These are phyloP conservation scores for Corynascus novoguineensis DNA, from an alignment of 495 filamentous ascomycete species.

Conservation along the genomic window DNA sequence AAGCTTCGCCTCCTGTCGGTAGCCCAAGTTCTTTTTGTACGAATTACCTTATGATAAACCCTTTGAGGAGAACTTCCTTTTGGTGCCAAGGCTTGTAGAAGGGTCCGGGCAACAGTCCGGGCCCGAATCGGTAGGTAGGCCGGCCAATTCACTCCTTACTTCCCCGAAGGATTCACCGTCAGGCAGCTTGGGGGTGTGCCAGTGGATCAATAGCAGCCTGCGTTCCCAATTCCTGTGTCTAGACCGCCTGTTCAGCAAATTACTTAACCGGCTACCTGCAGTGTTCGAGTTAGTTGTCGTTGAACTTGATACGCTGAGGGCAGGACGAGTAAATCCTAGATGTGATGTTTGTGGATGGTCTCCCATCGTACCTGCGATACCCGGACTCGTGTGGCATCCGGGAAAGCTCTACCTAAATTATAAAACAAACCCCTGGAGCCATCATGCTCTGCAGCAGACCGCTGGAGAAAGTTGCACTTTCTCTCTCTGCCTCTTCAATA, in stretches of 20 bases:
- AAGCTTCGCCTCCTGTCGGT: too few species aligned
- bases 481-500: not conserved
- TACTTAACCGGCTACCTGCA: not conserved
- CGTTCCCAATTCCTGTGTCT: too few species aligned
- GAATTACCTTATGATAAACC: too few species aligned
- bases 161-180: too few species aligned
- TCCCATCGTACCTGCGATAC: slow-evolving; percentile 9
- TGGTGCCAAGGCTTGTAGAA: not conserved
- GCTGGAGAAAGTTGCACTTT: not conserved
- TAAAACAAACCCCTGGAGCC: too few species aligned
- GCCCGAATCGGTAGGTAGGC: not conserved
- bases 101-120: not conserved
- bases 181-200: too few species aligned
- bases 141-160: not conserved
- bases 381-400: slow-evolving; percentile 3
- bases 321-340: not conserved
- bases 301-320: not conserved
- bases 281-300: too few species aligned
- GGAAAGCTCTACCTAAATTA: not conserved
- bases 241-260: not conserved
- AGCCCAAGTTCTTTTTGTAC: too few species aligned
- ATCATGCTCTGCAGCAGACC: not conserved
- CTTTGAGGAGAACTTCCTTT: too few species aligned
- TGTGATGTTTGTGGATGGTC: not conserved
- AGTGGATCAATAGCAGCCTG: too few species aligned